Evolutionary conservation across 1,284 basidiomycete genomes (phyloP).

Genomic region (Cystobasidium sp.): DNA sequence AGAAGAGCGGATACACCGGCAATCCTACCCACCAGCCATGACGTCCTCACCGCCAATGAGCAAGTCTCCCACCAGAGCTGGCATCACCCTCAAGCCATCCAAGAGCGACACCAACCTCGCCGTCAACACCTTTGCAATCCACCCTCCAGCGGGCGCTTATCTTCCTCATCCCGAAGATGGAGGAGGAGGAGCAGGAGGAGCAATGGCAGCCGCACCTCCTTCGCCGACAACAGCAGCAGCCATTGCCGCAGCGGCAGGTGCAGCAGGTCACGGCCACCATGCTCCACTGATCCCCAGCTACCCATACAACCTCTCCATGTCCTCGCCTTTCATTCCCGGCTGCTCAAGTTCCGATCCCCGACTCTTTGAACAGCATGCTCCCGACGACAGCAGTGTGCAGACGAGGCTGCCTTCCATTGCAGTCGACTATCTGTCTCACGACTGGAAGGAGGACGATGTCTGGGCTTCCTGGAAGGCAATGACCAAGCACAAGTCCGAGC

Average conservation of each 20-base stretch:
- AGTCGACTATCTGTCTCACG: slow-evolving; percentile 76
- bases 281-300: slow-evolving; percentile 53
- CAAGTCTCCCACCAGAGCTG: not conserved
- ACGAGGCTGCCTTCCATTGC: slow-evolving; percentile 64
- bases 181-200: no score
- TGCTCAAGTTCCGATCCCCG: slow-evolving; percentile 6
- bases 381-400: slow-evolving; percentile 62
- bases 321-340: slow-evolving; percentile 46
- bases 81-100: slow-evolving; percentile 2
- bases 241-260: slow-evolving; percentile 14
- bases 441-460: slow-evolving; percentile 98
- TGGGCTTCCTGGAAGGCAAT: slow-evolving; percentile 98
- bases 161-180: not conserved
- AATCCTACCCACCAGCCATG: not conserved
- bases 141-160: not conserved
- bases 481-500: slow-evolving; percentile 98
- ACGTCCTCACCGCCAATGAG: not conserved
- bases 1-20: not conserved
- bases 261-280: slow-evolving; percentile 17
- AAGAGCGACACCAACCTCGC: slow-evolving; percentile 29
- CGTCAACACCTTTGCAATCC: slow-evolving; percentile 1
- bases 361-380: slow-evolving; percentile 40
- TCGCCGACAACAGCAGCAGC: not conserved
- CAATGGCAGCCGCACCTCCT: not conserved
- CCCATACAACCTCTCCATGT: slow-evolving; percentile 55